Evolutionary conservation across 1,284 basidiomycete genomes (phyloP).

Genomic region (Rhodotorula sp.): DNA sequence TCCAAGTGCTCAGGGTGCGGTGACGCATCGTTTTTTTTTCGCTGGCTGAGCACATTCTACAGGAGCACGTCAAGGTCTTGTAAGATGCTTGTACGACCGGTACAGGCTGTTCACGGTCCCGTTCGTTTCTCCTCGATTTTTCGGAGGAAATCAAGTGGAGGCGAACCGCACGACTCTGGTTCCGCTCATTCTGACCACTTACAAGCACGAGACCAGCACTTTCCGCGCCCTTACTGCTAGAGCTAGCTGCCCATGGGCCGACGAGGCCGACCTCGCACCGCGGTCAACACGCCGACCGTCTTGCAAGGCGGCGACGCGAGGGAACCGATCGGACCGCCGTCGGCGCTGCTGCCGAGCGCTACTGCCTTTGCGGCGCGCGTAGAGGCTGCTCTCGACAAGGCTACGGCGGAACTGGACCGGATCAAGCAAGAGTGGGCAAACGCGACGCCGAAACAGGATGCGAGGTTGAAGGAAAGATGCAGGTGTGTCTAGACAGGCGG

Average conservation of each 20-base stretch:
- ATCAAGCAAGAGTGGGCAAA: constrained; percentile 3
- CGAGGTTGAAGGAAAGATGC: background rate
- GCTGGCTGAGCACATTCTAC: no score
- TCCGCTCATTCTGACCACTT: no score
- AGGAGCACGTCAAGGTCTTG: no score
- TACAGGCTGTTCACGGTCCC: no score
- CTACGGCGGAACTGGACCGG: background rate
- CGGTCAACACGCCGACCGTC: background rate
- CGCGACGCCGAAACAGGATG: background rate
- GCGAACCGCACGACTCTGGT: no score
- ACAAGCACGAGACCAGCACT: no score
- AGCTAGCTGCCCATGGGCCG: background rate
- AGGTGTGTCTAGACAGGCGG: background rate
- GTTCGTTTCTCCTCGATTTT: no score
- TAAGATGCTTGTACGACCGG: no score
- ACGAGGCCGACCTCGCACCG: background rate
- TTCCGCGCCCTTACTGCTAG: no score
- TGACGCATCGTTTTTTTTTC: no score
- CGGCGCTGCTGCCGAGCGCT: background rate
- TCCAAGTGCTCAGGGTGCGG: no score
- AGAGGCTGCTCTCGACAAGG: background rate
- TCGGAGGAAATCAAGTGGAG: no score
- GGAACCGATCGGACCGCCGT: background rate
- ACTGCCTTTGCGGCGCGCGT: background rate
- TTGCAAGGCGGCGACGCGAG: background rate